These are phyloP conservation scores for Neurospora pannonica DNA, from an alignment of 495 filamentous ascomycete genomes.

Conservation along the genomic window DNA sequence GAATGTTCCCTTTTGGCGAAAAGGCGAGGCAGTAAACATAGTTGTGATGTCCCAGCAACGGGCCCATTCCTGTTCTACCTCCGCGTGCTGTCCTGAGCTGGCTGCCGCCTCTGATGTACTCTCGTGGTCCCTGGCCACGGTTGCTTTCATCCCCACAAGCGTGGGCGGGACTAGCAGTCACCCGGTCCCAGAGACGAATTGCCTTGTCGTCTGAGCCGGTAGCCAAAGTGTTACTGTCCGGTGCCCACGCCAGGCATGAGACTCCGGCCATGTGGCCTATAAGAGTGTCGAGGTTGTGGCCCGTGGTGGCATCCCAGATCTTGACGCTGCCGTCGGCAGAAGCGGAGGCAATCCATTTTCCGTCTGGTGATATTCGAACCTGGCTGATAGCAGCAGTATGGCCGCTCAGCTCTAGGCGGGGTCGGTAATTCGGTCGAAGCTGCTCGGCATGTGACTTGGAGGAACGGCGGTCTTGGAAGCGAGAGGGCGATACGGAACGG, in stretches of 20 bases:
- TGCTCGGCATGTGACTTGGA: constrained; percentile 5
- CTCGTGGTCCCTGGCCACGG: neutral
- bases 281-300: constrained; percentile 73
- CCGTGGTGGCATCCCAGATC: constrained; percentile 77
- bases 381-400: constrained; percentile 73
- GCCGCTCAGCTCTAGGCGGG: constrained; percentile 46
- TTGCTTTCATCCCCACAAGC: constrained; percentile 19
- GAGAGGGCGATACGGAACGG: constrained; percentile 11
- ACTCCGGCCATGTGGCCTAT: constrained; percentile 90
- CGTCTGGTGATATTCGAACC: constrained; percentile 84
- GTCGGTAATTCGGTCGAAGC: constrained; percentile 27
- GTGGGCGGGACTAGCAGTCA: constrained; percentile 55
- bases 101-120: neutral
- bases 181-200: constrained; percentile 84
- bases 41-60: constrained; percentile 83
- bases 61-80: constrained; percentile 28
- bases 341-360: constrained; percentile 78
- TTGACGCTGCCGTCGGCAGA: constrained; percentile 84
- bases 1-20: constrained; percentile 91
- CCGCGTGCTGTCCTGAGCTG: constrained; percentile 11
- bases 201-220: constrained; percentile 94
- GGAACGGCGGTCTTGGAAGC: constrained; percentile 5
- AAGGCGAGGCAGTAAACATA: constrained; percentile 92
- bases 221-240: constrained; percentile 75
- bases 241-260: constrained; percentile 82